Conservation (phyloP, 2,329 filamentous ascomycete species). For the Gnomoniopsis sp. region DNA sequence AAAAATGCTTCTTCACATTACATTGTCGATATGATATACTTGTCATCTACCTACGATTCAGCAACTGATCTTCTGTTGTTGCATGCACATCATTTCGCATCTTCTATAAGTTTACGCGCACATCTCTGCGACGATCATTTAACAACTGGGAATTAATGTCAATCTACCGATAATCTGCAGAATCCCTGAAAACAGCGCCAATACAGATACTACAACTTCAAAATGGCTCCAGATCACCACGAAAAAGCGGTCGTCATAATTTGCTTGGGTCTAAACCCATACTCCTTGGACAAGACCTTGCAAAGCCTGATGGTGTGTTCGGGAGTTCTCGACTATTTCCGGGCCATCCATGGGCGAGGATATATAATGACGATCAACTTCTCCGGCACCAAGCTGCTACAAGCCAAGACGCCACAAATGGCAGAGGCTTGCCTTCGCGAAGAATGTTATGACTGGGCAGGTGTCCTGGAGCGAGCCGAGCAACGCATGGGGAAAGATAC, state of each 20-base stretch:
- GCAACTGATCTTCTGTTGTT: background rate
- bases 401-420: constrained; percentile 22
- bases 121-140: background rate
- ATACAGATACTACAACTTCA: background rate
- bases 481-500: constrained; percentile 6
- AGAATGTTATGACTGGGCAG: constrained; percentile 10
- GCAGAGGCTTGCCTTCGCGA: constrained; percentile 15
- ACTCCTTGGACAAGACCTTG: constrained; percentile 11
- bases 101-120: background rate
- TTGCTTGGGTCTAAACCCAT: constrained; percentile 10
- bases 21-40: background rate
- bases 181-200: background rate
- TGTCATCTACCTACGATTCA: background rate
- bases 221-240: background rate
- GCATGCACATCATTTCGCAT: background rate
- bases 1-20: background rate
- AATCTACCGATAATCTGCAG: background rate
- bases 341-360: constrained; percentile 10
- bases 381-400: constrained; percentile 30
- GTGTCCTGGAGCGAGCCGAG: constrained; percentile 8
- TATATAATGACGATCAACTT: constrained; percentile 16
- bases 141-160: background rate
- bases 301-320: constrained; percentile 13
- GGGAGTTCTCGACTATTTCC: constrained; percentile 14
- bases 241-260: constrained; percentile 11